A percentile compares a stretch with the other conserved stretches of the same genome.
Evolutionary conservation across 352 stramenopile genomes (phyloP).

Genomic region (Elongisporangium anandrum): DNA sequence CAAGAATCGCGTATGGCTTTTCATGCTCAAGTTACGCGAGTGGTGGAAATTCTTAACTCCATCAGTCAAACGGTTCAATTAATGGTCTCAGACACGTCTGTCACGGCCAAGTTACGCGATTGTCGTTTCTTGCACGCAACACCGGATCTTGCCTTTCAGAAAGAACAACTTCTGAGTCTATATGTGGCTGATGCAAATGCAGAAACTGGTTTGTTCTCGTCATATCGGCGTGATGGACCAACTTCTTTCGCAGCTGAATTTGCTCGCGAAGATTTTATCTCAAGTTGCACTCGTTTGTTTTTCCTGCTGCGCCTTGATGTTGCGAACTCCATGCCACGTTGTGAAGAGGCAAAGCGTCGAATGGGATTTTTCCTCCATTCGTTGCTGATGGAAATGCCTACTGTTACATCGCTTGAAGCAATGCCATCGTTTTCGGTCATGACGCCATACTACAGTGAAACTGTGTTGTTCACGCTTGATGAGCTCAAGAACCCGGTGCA

Average conservation of each 20-base stretch:
- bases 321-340: slow-evolving; percentile 67
- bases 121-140: slow-evolving; percentile 64
- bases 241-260: slow-evolving; percentile 35
- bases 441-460: slow-evolving; percentile 87
- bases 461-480: slow-evolving; percentile 83
- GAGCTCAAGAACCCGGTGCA: slow-evolving; percentile 82
- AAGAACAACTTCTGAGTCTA: slow-evolving; percentile 55
- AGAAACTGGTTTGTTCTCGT: slow-evolving; percentile 51
- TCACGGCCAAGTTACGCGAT: slow-evolving; percentile 43
- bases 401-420: slow-evolving; percentile 63
- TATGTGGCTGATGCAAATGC: slow-evolving; percentile 61
- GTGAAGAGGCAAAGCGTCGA: slow-evolving; percentile 78
- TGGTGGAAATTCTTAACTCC: slow-evolving; percentile 46
- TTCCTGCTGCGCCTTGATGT: slow-evolving; percentile 75
- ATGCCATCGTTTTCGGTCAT: slow-evolving; percentile 89
- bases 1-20: slow-evolving; percentile 58
- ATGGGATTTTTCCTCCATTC: slow-evolving; percentile 87
- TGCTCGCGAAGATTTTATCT: slow-evolving; percentile 61
- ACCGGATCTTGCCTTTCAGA: slow-evolving; percentile 59
- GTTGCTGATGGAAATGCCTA: slow-evolving; percentile 79
- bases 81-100: slow-evolving; percentile 48
- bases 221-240: slow-evolving; percentile 22
- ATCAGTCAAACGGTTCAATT: slow-evolving; percentile 44
- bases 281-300: slow-evolving; percentile 72
- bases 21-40: slow-evolving; percentile 60